A percentile compares a stretch with the other conserved stretches of the same genome.
Evolutionary conservation across 2,329 filamentous ascomycete genomes (phyloP).

Genomic region (Penicillium sp.): DNA sequence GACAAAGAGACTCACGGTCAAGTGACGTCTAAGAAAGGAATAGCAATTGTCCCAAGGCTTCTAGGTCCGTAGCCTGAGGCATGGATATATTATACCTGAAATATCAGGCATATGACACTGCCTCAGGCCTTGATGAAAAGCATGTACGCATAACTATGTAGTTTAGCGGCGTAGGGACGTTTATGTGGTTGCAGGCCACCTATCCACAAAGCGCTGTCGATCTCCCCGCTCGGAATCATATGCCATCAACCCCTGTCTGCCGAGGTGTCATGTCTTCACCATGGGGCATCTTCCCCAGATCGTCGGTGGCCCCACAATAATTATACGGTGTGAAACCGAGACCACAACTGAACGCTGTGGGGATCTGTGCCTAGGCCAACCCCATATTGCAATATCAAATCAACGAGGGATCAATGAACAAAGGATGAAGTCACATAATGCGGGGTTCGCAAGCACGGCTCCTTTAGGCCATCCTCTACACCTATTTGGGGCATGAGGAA

Average conservation of each 20-base stretch:
- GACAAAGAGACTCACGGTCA: not conserved
- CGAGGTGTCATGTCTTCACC: not conserved
- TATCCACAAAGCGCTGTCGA: not conserved
- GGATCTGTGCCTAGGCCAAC: not conserved
- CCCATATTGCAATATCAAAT: not conserved
- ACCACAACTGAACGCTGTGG: not conserved
- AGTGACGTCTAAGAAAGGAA: not conserved
- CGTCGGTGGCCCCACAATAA: not conserved
- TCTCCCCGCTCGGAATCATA: not conserved
- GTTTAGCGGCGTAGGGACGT: not conserved
- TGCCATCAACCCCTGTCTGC: not conserved
- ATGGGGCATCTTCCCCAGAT: not conserved
- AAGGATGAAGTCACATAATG: slow-evolving; percentile 1
- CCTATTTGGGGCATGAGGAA: not conserved
- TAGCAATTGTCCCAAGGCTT: not conserved
- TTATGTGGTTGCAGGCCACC: not conserved
- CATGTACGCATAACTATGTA: not conserved
- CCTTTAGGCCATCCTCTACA: not conserved
- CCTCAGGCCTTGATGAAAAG: not conserved
- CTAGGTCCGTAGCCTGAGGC: not conserved
- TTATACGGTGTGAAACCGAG: slow-evolving; percentile 1
- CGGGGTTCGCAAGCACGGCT: slow-evolving; percentile 5
- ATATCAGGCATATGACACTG: not conserved
- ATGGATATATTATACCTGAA: not conserved
- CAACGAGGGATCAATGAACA: not conserved